phyloP scores from a whole-genome alignment of 1,284 basidiomycete genomes.

The Pseudozyma flocculosa region DNA sequence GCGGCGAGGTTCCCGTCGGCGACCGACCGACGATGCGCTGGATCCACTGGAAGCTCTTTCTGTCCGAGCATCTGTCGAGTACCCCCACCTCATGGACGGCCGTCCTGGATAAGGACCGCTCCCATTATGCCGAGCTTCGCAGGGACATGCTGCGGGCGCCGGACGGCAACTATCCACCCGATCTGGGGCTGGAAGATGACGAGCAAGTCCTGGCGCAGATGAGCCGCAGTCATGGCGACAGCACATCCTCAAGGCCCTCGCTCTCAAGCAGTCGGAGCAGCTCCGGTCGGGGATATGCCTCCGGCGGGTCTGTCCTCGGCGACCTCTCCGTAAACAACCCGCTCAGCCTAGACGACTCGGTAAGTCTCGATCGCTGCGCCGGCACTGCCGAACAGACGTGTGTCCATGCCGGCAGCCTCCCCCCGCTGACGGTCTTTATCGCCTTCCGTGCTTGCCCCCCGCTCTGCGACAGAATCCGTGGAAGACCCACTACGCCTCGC shows the following conservation, averaged over 20 bases:
- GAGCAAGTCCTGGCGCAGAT: neutral
- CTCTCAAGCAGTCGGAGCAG: neutral
- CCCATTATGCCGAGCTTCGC: conserved; percentile 24
- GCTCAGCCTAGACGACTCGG: conserved; percentile 46
- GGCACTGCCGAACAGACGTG: neutral
- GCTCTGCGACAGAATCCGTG: conserved; percentile 47
- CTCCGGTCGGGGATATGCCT: neutral
- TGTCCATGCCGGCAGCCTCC: no score
- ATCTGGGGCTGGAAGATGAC: conserved; percentile 25
- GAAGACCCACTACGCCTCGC: conserved; percentile 35
- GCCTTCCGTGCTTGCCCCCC: no score
- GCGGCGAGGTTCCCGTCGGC: conserved; percentile 11
- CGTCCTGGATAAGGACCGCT: conserved; percentile 18
- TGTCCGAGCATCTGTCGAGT: conserved; percentile 27
- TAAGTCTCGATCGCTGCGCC: conserved; percentile 1
- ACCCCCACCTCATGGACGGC: conserved; percentile 34
- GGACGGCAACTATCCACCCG: conserved; percentile 38
- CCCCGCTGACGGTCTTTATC: no score
- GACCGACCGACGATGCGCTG: conserved; percentile 22
- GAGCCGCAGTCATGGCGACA: conserved; percentile 5
- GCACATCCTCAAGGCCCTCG: neutral
- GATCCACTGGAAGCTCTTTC: conserved; percentile 35
- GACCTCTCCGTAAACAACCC: conserved; percentile 49
- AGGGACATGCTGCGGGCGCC: conserved; percentile 31
- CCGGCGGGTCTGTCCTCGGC: conserved; percentile 1